Percentiles rank a stretch among this genome's conserved stretches.
These are phyloP conservation scores for Haberlea rhodopensis DNA, from an alignment of 257 asterid genomes.

Conservation along the genomic window DNA sequence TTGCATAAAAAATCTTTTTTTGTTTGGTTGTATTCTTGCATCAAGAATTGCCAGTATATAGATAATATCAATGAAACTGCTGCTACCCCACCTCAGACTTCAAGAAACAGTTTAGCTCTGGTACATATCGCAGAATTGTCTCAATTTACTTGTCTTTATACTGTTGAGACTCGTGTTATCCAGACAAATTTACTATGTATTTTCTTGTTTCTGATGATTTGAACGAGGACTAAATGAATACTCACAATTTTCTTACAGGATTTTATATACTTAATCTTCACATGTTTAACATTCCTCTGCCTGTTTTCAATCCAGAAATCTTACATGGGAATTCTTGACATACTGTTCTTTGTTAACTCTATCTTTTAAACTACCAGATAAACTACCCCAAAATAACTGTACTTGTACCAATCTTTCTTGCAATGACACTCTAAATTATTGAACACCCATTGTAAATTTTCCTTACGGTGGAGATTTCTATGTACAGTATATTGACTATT, in stretches of 20 bases:
- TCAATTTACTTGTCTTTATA: neutral
- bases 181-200: neutral
- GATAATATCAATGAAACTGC: neutral
- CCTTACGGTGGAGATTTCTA: conserved; percentile 24
- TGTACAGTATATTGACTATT: conserved; percentile 23
- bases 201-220: conserved; percentile 22
- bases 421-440: neutral
- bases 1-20: neutral
- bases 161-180: neutral
- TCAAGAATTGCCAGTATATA: neutral
- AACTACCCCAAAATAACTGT: conserved; percentile 14
- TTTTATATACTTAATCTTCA: neutral
- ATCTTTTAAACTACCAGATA: conserved; percentile 23
- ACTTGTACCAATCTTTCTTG: conserved; percentile 28
- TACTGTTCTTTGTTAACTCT: conserved; percentile 3
- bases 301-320: neutral
- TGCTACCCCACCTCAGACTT: no score
- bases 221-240: conserved; percentile 1
- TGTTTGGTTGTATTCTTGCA: neutral
- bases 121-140: no score
- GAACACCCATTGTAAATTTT: conserved; percentile 12
- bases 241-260: neutral
- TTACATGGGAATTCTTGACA: conserved; percentile 17
- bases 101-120: no score
- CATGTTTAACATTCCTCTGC: neutral